Base-by-base conservation (phyloP, 768 basidiomycete species). In the Leucosporidium creatinivorum region DNA sequence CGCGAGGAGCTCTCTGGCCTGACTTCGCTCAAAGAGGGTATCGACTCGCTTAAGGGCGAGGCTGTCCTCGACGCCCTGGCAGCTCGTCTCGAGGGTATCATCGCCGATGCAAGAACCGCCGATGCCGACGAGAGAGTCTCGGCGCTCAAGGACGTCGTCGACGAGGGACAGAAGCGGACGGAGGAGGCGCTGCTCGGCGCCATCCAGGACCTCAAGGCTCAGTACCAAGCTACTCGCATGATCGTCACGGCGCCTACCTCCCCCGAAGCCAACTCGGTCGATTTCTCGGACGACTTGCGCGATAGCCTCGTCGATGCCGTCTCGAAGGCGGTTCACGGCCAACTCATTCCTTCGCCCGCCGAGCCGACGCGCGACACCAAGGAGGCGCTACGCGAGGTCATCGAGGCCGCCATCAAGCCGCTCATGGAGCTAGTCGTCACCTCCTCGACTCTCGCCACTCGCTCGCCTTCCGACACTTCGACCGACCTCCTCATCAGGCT, bases 41-140 rank as follows among this genome's bases (percentile, higher is more conserved):
- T 59, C 51, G 48, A 54, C 26, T 44, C 49, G 39, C 39, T 26
- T 17, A 30, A 39, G 19, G n/a, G 30, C 1, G 61, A 58, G 36
- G 57, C 30, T 1, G 62, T 68, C 31, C 51, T 63, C 62, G 63
- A 64, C 12, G 21, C 49, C 1, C n/a, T 65, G 23, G 39, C 36
- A 3, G 19, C 21, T 10, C 54, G 68, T 1, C 31, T 69, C 55
- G 57, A 66, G 48, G 19, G 25, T 4, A 13, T 60, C 26, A 44
- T 60, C 30, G 31, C 25, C 2, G 51, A 58, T 0, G 26, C 39
- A 7, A 28, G 33, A 17, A 26, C 50, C 3, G 50, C 25, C 50
- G 50, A 23, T 9, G 50, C 50, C 50, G 50, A 9, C 50, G 50
- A 51, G 50, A 23, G 23, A 15, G 8, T 17, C 39, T 44, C 39